Base-by-base conservation (phyloP, 257 asterid species). In the Marsdenia floribunda region DNA sequence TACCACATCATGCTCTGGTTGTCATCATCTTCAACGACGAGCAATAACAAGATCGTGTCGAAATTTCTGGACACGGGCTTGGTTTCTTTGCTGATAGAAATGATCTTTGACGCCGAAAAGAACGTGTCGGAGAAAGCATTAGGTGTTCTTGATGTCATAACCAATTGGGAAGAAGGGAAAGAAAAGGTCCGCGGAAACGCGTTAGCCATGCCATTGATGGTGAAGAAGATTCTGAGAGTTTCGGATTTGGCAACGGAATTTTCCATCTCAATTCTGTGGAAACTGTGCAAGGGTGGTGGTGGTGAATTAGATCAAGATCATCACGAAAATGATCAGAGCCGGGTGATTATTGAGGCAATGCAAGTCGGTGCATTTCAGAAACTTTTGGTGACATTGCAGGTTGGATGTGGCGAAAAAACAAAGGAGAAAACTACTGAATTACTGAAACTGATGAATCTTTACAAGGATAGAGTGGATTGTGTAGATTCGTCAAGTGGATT, bases 361-460 rank as follows among this genome's bases (percentile, higher is more conserved):
- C 83, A 83, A 73, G 75, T 84, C 6, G 98, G 98, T 57, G 94
- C 83, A 35, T 93, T 91, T 57, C 96, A 90, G 78, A 93, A 93
- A 86, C 84, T 93, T 4, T 54, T 93, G 84, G 88, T 93, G 55
- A 93, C 87, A 65, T 73, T 93, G 18, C 98, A 93, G 61, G 88
- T 91, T 55, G 98, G 97, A 1, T 83, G 89, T 77, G 88, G 77
- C 38, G 88, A 81, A 26, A 59, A 76, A 55, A 81, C 89, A 0
- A 93, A 90, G 84, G 94, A 83, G 72, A 88, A 85, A 71, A 90
- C 83, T 59, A 91, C 93, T 38, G 96, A 90, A 59, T 74, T 93
- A 50, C 76, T 93, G 73, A 93, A 90, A 65, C 15, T 87, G 79
- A 90, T 93, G 96, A 90, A 88, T 82, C 63, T 81, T 81, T 85